Evolutionary conservation across 495 filamentous ascomycete species (phyloP), one percentile per base, ranked within the genome.

Genomic region (Tetracladium marchalianum): DNA sequence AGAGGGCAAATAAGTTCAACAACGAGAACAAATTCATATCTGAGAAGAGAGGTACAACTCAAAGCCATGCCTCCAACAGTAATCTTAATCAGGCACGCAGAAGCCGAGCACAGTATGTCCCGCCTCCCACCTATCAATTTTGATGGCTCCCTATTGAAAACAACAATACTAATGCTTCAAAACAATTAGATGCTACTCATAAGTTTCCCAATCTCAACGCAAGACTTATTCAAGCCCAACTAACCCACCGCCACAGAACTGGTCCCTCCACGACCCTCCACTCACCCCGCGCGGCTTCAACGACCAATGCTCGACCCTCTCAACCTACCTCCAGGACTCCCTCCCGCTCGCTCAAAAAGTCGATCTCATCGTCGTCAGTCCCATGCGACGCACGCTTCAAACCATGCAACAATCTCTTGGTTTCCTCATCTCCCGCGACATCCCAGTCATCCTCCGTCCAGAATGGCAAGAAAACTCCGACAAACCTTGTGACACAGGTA

Each of bases 61-160:
- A 27, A 27, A 27, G 3, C 43, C 34, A 80, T 80, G 76, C 59
- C 76, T 41, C 76, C 76, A 2, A 78, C 70, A 0, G 51, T 79
- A n/a, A 73, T 80, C 53, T 65, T 80, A 7, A 69, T 80, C 35
- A 68, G 77, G 36, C 76, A 81, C 52, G 77, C 74, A 27, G 64
- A 81, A 58, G 77, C 72, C 2, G 57, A 67, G 8, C 77, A 78
- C 58, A 80, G 78, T 57, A 62, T 56, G 58, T 57, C 31, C 19
- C 18, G 2, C 18, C 39, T 31, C 43, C 17, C 16, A 42, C 32
- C 1, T n/a, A n/a, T n/a, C n/a, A n/a, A n/a, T n/a, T n/a, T n/a
- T n/a, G n/a, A n/a, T n/a, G n/a, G n/a, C 18, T 18, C 22, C 22
- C 22, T 3, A 27, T 7, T 7, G 7, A 27, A 27, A 27, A 7